Percentiles rank a stretch among this genome's conserved stretches.
These are phyloP conservation scores for Coffea canephora DNA, from an alignment of 257 asterid species.

Conservation along the genomic window DNA sequence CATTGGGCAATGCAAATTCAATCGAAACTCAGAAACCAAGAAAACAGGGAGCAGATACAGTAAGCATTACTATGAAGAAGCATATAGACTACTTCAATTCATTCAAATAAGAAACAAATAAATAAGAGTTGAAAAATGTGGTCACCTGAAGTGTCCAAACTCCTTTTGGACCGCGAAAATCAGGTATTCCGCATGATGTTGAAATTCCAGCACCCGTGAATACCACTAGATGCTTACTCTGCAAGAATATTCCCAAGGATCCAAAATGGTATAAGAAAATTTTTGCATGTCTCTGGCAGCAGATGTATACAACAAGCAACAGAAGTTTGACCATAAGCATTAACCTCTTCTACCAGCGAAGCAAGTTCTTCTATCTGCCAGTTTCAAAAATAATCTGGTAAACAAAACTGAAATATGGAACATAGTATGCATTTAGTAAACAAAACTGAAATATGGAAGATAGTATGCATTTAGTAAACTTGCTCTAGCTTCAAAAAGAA, in stretches of 20 bases:
- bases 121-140: not conserved
- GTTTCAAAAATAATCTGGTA: constrained; percentile 17
- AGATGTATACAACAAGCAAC: not conserved
- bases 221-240: constrained; percentile 96
- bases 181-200: constrained; percentile 98
- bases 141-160: constrained; percentile 96
- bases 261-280: not conserved
- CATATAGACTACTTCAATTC: not conserved
- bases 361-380: constrained; percentile 82
- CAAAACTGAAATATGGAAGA: not conserved
- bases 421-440: too few species aligned
- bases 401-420: not conserved
- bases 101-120: not conserved
- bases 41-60: not conserved
- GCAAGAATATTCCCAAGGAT: constrained; percentile 29
- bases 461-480: too few species aligned
- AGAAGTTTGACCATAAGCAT: constrained; percentile 3
- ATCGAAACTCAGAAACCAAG: not conserved
- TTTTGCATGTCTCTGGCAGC: not conserved
- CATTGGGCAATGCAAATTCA: not conserved
- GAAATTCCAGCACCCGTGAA: constrained; percentile 99
- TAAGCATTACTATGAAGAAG: not conserved
- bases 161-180: constrained; percentile 97
- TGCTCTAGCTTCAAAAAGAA: too few species aligned
- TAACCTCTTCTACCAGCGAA: constrained; percentile 67